Evolutionary conservation across 257 asterid species (phyloP).

Genomic region (Jasminum sambac): DNA sequence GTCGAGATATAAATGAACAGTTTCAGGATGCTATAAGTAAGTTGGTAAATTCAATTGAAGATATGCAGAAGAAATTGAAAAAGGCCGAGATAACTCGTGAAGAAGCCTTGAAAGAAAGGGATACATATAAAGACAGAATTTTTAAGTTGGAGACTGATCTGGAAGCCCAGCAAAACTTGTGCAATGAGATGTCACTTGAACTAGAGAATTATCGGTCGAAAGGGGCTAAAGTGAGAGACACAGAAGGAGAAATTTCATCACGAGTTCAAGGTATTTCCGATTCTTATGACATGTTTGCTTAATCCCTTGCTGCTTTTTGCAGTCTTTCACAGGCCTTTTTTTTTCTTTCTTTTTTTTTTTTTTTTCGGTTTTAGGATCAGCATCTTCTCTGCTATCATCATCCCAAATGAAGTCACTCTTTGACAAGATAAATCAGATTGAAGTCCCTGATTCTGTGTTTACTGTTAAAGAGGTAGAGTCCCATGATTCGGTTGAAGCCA

Average conservation of each 20-base stretch:
- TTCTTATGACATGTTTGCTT: neutral
- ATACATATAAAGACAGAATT: slow-evolving; percentile 43
- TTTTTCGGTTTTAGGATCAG: slow-evolving; percentile 58
- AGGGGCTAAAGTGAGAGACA: slow-evolving; percentile 46
- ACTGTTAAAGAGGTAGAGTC: slow-evolving; percentile 40
- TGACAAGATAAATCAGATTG: slow-evolving; percentile 60
- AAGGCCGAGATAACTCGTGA: slow-evolving; percentile 45
- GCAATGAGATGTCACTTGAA: slow-evolving; percentile 43
- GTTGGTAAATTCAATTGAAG: slow-evolving; percentile 39
- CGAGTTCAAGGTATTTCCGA: slow-evolving; percentile 55
- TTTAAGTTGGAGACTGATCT: slow-evolving; percentile 63
- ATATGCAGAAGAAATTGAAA: slow-evolving; percentile 51
- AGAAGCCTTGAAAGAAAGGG: slow-evolving; percentile 59
- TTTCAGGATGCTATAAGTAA: slow-evolving; percentile 42
- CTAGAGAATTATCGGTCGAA: slow-evolving; percentile 50
- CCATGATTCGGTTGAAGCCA: slow-evolving; percentile 40
- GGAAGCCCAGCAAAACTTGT: slow-evolving; percentile 44
- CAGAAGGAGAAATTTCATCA: slow-evolving; percentile 57
- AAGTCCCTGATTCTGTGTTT: slow-evolving; percentile 45
- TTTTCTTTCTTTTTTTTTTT: slow-evolving; percentile 13
- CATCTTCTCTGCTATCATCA: slow-evolving; percentile 51
- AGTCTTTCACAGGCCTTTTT: slow-evolving; percentile 14
- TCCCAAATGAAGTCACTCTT: slow-evolving; percentile 61
- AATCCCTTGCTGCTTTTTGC: slow-evolving; percentile 15
- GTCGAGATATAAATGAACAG: slow-evolving; percentile 44